A percentile compares a stretch with the other conserved stretches of the same genome.
phyloP scores from a whole-genome alignment of 257 asterid species.

The Nicotiana tomentosiformis region DNA sequence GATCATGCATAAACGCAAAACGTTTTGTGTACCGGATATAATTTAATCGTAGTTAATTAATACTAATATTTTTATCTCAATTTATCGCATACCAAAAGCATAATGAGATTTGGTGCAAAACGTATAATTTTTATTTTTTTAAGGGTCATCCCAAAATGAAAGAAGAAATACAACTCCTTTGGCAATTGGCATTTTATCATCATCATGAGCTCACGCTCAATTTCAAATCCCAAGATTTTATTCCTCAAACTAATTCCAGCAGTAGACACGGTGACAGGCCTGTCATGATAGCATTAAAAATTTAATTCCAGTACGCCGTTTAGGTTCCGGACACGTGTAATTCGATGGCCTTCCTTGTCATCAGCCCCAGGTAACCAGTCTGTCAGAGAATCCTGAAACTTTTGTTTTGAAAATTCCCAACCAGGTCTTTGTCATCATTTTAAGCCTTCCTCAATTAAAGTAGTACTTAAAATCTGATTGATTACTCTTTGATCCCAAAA shows the following conservation, averaged over 20 bases:
- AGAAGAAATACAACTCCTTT: too few species aligned
- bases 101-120: too few species aligned
- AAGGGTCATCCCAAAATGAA: too few species aligned
- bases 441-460: neutral
- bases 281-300: neutral
- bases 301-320: neutral
- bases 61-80: too few species aligned
- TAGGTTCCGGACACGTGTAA: neutral
- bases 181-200: neutral
- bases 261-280: neutral
- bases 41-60: too few species aligned
- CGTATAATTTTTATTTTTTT: too few species aligned
- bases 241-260: neutral
- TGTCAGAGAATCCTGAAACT: neutral
- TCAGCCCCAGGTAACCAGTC: conserved; percentile 2
- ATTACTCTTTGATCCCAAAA: too few species aligned
- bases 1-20: accelerated
- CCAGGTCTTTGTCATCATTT: neutral
- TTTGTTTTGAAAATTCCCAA: neutral
- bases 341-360: neutral
- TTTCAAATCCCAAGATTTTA: conserved; percentile 2
- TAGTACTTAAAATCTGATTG: too few species aligned
- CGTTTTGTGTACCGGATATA: too few species aligned
- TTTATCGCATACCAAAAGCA: too few species aligned
- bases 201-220: neutral